phyloP scores from a whole-genome alignment of 139 green algal genomes.

The Microglena sp. region DNA sequence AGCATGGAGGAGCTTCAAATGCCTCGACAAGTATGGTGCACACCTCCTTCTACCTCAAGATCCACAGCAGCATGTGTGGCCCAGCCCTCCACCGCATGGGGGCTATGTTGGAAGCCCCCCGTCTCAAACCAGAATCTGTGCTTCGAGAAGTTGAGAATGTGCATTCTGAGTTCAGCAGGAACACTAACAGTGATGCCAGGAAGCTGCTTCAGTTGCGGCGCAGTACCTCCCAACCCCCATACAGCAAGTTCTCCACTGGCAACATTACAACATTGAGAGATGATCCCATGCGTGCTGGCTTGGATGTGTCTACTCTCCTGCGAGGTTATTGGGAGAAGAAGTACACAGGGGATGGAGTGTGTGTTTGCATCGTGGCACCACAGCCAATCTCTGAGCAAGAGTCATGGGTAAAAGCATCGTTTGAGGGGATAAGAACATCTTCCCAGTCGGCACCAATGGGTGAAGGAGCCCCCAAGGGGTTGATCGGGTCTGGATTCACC shows the following conservation, averaged over 20 bases:
- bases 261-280: conserved; percentile 30
- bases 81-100: not conserved
- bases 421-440: conserved; percentile 25
- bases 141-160: conserved; percentile 17
- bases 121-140: not conserved
- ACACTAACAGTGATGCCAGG: conserved; percentile 35
- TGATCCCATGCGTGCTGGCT: conserved; percentile 9
- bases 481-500: too few species aligned
- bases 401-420: conserved; percentile 17
- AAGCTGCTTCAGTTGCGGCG: conserved; percentile 40
- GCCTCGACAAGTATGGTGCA: conserved; percentile 76
- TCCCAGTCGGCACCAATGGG: too few species aligned
- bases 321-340: conserved; percentile 22
- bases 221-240: conserved; percentile 12
- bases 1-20: conserved; percentile 79
- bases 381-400: conserved; percentile 20
- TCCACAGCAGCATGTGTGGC: conserved; percentile 1
- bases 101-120: not conserved
- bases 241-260: conserved; percentile 29
- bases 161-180: conserved; percentile 32
- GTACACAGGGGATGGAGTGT: conserved; percentile 18
- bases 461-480: too few species aligned
- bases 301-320: conserved; percentile 19
- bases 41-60: conserved; percentile 39
- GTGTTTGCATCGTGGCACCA: conserved; percentile 25